Conservation (phyloP, 345 rosid genomes). For the Dimocarpus longan region DNA sequence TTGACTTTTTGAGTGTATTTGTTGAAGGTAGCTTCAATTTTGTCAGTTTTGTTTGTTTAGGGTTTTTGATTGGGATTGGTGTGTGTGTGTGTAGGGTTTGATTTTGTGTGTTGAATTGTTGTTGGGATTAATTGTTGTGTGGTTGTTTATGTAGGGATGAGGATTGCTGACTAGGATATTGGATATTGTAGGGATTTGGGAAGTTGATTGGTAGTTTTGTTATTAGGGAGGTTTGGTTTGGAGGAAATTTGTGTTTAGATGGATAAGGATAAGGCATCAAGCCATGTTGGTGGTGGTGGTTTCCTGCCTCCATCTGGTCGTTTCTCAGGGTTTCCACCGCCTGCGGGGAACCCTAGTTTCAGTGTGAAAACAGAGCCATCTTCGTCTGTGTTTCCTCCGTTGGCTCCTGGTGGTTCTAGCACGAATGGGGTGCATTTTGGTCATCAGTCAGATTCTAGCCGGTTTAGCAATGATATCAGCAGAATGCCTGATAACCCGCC, state of each 20-base stretch:
- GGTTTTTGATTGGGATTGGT: no score
- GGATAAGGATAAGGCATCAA: slow-evolving; percentile 72
- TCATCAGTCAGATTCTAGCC: slow-evolving; percentile 53
- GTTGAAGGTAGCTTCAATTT: no score
- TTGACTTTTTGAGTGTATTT: no score
- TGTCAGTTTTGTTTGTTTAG: no score
- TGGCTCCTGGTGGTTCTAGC: slow-evolving; percentile 39
- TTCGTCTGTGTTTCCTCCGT: slow-evolving; percentile 38
- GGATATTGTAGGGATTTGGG: slow-evolving; percentile 2
- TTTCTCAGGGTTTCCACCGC: slow-evolving; percentile 47
- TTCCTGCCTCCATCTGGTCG: slow-evolving; percentile 62
- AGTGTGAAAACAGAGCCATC: slow-evolving; percentile 58
- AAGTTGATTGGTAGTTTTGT: background rate
- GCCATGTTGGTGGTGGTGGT: slow-evolving; percentile 52
- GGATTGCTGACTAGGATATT: background rate
- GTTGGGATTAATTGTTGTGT: no score
- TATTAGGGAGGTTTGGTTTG: background rate
- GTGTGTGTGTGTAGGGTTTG: no score
- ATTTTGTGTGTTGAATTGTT: no score
- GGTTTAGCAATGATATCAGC: slow-evolving; percentile 76
- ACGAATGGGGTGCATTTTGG: slow-evolving; percentile 44
- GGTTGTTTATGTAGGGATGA: background rate
- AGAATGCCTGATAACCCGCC: slow-evolving; percentile 87
- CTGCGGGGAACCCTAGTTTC: slow-evolving; percentile 38
- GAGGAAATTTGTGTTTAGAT: slow-evolving; percentile 29